Conservation (phyloP, 176 grass and related monocot species). For the Canna indica region DNA sequence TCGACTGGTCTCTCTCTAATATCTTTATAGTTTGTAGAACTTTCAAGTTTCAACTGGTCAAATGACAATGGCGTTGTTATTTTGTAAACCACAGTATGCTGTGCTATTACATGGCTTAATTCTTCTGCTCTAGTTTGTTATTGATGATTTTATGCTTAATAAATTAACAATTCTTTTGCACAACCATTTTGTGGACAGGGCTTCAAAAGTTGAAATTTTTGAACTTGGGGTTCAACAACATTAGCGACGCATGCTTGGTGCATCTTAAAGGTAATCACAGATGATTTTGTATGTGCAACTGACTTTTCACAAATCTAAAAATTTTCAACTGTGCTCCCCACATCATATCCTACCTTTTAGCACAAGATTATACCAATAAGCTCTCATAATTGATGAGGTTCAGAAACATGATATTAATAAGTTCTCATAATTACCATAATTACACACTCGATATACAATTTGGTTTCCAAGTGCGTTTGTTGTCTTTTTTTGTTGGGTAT, state of each 20-base stretch:
- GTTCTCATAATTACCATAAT: no score
- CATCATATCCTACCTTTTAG: neutral
- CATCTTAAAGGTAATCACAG: constrained; percentile 31
- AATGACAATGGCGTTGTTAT: no score
- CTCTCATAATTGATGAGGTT: neutral
- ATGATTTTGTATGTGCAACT: neutral
- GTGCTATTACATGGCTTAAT: neutral
- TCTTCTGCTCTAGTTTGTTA: neutral
- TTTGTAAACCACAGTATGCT: neutral
- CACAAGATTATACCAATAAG: neutral
- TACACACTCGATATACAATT: neutral
- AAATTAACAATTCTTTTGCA: constrained; percentile 7
- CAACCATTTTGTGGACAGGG: constrained; percentile 25
- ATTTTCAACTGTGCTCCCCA: neutral
- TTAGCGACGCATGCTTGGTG: constrained; percentile 71
- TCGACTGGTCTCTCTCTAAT: no score
- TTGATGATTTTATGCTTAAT: constrained; percentile 8
- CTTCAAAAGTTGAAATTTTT: constrained; percentile 57
- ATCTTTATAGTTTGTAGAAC: no score
- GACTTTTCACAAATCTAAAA: neutral
- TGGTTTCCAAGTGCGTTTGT: neutral
- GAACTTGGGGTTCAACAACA: constrained; percentile 71
- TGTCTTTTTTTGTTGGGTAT: neutral
- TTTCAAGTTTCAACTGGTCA: no score
- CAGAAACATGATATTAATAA: neutral